These are phyloP conservation scores for Antrodiella citrinella DNA, from an alignment of 768 basidiomycete genomes.

Conservation along the genomic window DNA sequence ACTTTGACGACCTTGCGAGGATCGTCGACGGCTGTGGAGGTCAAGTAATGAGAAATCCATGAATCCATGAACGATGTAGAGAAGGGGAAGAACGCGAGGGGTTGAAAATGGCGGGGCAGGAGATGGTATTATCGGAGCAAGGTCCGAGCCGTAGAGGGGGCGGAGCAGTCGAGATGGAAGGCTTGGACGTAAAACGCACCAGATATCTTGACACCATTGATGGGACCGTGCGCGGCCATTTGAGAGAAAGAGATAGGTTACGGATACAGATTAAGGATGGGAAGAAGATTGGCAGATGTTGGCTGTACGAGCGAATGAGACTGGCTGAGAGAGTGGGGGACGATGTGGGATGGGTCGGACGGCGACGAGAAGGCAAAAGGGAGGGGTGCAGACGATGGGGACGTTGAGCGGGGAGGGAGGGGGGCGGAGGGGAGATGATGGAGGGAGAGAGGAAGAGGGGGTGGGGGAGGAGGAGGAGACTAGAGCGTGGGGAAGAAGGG, in stretches of 20 bases:
- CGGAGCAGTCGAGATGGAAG: conserved; percentile 6
- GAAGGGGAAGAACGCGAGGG: conserved; percentile 9
- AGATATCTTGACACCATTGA: conserved; percentile 84
- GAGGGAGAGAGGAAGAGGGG: too few species aligned
- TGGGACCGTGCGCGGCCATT: conserved; percentile 73
- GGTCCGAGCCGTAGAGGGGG: not conserved
- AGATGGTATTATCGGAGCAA: conserved; percentile 1
- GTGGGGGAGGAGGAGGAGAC: too few species aligned
- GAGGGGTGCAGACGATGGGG: too few species aligned
- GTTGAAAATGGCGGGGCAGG: conserved; percentile 15
- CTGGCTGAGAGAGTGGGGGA: too few species aligned
- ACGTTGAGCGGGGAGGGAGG: too few species aligned
- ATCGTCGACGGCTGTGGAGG: conserved; percentile 73
- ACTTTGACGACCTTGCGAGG: conserved; percentile 96
- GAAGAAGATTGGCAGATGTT: too few species aligned
- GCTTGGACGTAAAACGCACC: conserved; percentile 40
- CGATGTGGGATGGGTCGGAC: too few species aligned
- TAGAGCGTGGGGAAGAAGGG: too few species aligned
- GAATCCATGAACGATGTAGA: too few species aligned
- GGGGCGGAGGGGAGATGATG: too few species aligned
- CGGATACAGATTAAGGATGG: conserved; percentile 21
- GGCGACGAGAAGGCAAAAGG: too few species aligned
- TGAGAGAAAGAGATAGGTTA: conserved; percentile 12
- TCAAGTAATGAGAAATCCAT: conserved; percentile 18
- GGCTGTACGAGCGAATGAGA: too few species aligned